Conservation (phyloP, 2,329 filamentous ascomycete genomes). For the Mycosphaerelloides madeirae region DNA sequence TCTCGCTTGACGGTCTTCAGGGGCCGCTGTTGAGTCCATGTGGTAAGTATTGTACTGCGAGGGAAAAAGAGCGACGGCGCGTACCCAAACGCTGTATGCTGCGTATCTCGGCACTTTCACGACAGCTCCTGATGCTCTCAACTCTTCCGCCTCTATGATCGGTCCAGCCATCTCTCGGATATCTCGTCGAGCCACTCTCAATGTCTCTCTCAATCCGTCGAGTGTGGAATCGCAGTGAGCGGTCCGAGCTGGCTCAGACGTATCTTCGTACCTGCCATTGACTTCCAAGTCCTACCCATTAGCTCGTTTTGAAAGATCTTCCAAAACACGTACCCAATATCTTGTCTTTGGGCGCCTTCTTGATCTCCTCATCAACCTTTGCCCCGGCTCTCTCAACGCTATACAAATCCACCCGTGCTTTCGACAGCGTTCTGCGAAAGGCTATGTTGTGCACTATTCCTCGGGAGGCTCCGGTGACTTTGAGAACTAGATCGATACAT, state of each 20-base stretch:
- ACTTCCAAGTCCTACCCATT: constrained; percentile 4
- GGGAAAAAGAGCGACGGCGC: background rate
- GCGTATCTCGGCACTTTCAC: constrained; percentile 15
- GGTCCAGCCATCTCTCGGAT: constrained; percentile 9
- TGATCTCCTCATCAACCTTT: constrained; percentile 7
- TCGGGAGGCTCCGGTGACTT: constrained; percentile 15
- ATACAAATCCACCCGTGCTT: constrained; percentile 10
- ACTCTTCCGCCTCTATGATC: constrained; percentile 12
- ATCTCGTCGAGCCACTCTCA: constrained; percentile 6
- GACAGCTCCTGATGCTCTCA: constrained; percentile 8
- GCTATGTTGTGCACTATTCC: constrained; percentile 10
- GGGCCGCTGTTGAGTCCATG: constrained; percentile 9
- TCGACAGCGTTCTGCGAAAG: constrained; percentile 10
- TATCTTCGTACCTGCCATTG: constrained; percentile 8
- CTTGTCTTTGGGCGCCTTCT: constrained; percentile 10
- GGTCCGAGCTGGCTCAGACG: constrained; percentile 14
- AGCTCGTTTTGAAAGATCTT: background rate
- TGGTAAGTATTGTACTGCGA: too few species aligned
- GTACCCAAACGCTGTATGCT: constrained; percentile 17
- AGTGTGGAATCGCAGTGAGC: constrained; percentile 16
- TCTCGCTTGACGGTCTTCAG: constrained; percentile 18
- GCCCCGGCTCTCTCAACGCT: constrained; percentile 6
- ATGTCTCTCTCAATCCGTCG: constrained; percentile 9
- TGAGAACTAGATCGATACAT: constrained; percentile 10
- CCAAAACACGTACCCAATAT: constrained; percentile 7